Base-by-base conservation (phyloP, 2,329 filamentous ascomycete species). In the Aspergillus candidus region DNA sequence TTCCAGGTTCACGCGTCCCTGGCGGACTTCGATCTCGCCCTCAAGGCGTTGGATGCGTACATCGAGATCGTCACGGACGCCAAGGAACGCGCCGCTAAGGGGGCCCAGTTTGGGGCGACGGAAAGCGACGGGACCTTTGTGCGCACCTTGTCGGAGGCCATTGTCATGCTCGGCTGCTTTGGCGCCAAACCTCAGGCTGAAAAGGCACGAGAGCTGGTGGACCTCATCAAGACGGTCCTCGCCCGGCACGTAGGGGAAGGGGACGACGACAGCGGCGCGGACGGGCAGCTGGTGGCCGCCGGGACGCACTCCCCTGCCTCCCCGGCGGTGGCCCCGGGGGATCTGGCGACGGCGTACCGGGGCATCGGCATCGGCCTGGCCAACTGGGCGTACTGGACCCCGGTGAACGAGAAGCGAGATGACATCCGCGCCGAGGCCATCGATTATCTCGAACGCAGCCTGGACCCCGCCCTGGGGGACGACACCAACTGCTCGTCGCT, bases 41-140 rank as follows among this genome's bases (percentile, higher is more conserved):
- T 94, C 63, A 89, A 89, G 60, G 87, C 93, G 0, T 87, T 96
- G 50, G 86, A 94, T 62, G 90, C 90, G 1, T 98, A 97, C 64
- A 73, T 94, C 32, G 87, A 94, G 43, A 86, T 98, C 51, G 80
- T 95, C 43, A 84, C 83, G 49, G 86, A 86, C 60, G 88, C 84
- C 44, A 94, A 91, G 67, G 86, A 88, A 14, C 79, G 90, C 33
- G 82, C 88, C 3, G 82, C 87, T 56, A 94, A 94, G 68, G 72
- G 72, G 17, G 76, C 63, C 1, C 56, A 68, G n/a, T 62, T 57
- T 12, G 83, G 87, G 2, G 79, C 88, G 53, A 73, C 96, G 22
- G 93, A 98, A 56, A 78, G 84, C 43, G 86, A 95, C 56, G 82
- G 82, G 13, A 83, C 76, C 0, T 79, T 93, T 5, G 67, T 97